Evolutionary conservation across 108 stramenopile genomes (phyloP), one percentile per base, ranked within the genome.

Genomic region (Skeletonema menzelii): DNA sequence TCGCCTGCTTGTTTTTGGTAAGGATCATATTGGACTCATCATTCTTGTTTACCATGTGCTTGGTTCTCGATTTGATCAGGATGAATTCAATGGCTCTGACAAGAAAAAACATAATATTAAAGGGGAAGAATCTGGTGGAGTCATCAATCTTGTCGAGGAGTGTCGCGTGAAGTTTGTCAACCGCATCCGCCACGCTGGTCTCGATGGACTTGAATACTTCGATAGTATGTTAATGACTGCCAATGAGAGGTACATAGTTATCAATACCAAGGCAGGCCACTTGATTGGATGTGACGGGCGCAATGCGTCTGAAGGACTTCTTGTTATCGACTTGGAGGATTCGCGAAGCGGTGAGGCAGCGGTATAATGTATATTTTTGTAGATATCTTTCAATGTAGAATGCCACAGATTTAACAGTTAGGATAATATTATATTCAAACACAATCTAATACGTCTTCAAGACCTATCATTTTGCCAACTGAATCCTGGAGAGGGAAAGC

Each of bases 221-320:
- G 90, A 91, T 65, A 72, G 67, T 2, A 69, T 87, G 35, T 72
- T 83, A 20, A 65, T 87, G 83, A 79, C 90, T 14, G 77, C 76
- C 35, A 91, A 91, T 55, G 90, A 91, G 65, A 75, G 86, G 61
- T 88, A 79, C 46, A 28, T 91, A 3, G 72, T 91, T 22, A 80
- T 91, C 31, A 88, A 88, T 53, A 91, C 90, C 31, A 85, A 85
- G 56, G 80, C 72, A 13, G 90, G 90, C 10, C 86, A 90, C 53
- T 63, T 80, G 27, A 61, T 87, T 47, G 86, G 82, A 11, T 65
- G 59, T 22, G 74, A 72, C 55, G 79, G 75, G 15, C 35, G 61
- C 20, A 77, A 72, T 77, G 76, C 80, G 11, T 69, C 46, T 20
- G 82, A 90, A 67, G 88, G 86, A 20, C 55, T 90, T 56, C 65